Evolutionary conservation across 2,329 filamentous ascomycete genomes (phyloP).

Genomic region (Aspergillus costaricaensis): DNA sequence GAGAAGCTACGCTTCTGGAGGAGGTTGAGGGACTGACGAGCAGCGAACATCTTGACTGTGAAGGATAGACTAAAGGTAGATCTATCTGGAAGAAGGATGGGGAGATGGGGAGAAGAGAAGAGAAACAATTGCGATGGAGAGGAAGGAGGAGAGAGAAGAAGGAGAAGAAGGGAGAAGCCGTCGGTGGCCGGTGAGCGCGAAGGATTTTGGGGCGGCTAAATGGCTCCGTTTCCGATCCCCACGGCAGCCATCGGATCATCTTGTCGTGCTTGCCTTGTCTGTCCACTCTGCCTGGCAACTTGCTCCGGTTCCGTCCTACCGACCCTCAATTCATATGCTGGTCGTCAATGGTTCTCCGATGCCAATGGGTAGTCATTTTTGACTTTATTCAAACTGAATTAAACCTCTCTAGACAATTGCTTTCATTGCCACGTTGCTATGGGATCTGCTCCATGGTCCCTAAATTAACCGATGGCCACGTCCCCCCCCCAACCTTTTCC

Average conservation of each 20-base stretch:
- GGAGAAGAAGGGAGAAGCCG: constrained; percentile 20
- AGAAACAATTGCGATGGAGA: constrained; percentile 4
- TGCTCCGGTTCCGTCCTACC: background rate
- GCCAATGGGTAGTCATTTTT: background rate
- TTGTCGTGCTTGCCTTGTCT: background rate
- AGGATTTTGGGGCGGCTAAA: constrained; percentile 20
- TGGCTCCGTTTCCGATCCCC: constrained; percentile 27
- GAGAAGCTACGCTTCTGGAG: constrained; percentile 80
- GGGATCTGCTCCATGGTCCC: background rate
- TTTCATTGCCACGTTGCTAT: background rate
- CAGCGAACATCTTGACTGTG: constrained; percentile 69
- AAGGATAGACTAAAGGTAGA: constrained; percentile 14
- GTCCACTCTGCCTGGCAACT: background rate
- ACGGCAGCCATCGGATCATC: constrained; percentile 10
- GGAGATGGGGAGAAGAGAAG: constrained; percentile 23
- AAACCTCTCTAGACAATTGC: background rate
- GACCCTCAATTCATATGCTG: background rate
- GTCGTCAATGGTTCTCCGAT: background rate
- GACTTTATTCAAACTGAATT: background rate
- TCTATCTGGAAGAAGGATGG: constrained; percentile 19
- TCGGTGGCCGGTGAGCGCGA: constrained; percentile 26
- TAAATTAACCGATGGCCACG: background rate
- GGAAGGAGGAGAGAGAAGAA: constrained; percentile 5
- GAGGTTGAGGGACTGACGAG: constrained; percentile 56
- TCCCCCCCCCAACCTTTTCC: background rate